A percentile compares a stretch with the other conserved stretches of the same genome.
phyloP scores from a whole-genome alignment of 2,329 filamentous ascomycete species.

The Rhynchosporium agropyri region DNA sequence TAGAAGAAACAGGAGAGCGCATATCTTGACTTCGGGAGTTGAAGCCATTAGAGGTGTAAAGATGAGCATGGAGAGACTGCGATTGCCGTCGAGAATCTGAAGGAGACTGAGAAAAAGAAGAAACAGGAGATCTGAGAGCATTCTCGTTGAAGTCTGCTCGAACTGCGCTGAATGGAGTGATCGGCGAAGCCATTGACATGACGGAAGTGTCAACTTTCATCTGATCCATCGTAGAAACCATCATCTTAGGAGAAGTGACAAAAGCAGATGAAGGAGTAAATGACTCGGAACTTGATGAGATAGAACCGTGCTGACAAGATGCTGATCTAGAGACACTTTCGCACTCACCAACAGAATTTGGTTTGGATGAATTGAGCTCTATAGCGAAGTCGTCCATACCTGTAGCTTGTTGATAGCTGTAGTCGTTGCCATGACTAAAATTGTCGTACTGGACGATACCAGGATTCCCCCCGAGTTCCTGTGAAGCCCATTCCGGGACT shows the following conservation, averaged over 20 bases:
- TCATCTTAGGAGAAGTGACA: conserved; percentile 35
- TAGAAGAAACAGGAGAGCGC: conserved; percentile 34
- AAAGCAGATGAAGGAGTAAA: conserved; percentile 38
- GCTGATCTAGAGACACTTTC: conserved; percentile 44
- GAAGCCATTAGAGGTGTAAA: conserved; percentile 33
- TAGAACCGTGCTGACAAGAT: conserved; percentile 39
- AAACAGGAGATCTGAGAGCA: conserved; percentile 44
- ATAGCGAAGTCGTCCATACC: conserved; percentile 44
- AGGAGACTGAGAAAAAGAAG: conserved; percentile 43
- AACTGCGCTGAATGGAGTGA: conserved; percentile 35
- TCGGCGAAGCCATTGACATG: conserved; percentile 37
- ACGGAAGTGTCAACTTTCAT: conserved; percentile 14
- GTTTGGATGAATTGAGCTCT: conserved; percentile 46
- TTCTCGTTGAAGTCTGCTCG: conserved; percentile 31
- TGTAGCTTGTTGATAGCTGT: conserved; percentile 36
- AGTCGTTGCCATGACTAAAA: conserved; percentile 38
- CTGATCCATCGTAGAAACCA: conserved; percentile 27
- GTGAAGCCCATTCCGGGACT: conserved; percentile 39
- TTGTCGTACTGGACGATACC: conserved; percentile 40
- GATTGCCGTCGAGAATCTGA: conserved; percentile 36
- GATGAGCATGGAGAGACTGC: conserved; percentile 33
- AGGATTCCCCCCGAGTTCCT: conserved; percentile 39
- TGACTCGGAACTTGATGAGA: conserved; percentile 33
- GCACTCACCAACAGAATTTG: conserved; percentile 51
- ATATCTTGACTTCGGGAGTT: conserved; percentile 32